Evolutionary conservation across 371 early-diverging fungal genomes (phyloP).

Genomic region (Zychaea mexicana): DNA sequence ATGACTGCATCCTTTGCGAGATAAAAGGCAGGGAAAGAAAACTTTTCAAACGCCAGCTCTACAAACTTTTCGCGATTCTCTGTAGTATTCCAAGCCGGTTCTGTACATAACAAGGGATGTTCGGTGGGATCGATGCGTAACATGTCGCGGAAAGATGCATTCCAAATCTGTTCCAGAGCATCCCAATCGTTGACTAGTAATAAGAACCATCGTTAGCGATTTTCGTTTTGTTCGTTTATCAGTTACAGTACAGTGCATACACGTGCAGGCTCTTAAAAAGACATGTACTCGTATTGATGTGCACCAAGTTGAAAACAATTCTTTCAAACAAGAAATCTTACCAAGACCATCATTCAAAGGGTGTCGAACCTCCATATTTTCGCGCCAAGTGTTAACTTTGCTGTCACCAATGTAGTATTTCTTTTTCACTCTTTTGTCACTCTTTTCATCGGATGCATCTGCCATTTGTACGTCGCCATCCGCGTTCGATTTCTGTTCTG

Average conservation of each 20-base stretch:
- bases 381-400: conserved; percentile 75
- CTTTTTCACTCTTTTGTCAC: conserved; percentile 18
- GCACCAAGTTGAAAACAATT: no score
- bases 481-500: conserved; percentile 8
- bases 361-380: conserved; percentile 77
- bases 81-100: conserved; percentile 88
- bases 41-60: conserved; percentile 94
- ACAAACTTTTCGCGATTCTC: conserved; percentile 84
- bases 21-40: conserved; percentile 90
- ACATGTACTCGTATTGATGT: no score
- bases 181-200: conserved; percentile 91
- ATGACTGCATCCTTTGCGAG: conserved; percentile 89
- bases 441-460: conserved; percentile 13
- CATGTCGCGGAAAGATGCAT: conserved; percentile 71
- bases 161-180: conserved; percentile 85
- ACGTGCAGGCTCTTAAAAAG: no score
- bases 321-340: conserved; percentile 29
- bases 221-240: background rate
- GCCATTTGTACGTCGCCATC: conserved; percentile 46
- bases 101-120: conserved; percentile 89
- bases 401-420: conserved; percentile 80
- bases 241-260: no score
- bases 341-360: conserved; percentile 76
- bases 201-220: background rate
- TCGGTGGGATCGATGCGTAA: conserved; percentile 73